Percentiles rank a stretch among this genome's conserved stretches.
These are phyloP conservation scores for Cyclanthera cordifolia DNA, from an alignment of 306 rosid genomes.

Conservation along the genomic window DNA sequence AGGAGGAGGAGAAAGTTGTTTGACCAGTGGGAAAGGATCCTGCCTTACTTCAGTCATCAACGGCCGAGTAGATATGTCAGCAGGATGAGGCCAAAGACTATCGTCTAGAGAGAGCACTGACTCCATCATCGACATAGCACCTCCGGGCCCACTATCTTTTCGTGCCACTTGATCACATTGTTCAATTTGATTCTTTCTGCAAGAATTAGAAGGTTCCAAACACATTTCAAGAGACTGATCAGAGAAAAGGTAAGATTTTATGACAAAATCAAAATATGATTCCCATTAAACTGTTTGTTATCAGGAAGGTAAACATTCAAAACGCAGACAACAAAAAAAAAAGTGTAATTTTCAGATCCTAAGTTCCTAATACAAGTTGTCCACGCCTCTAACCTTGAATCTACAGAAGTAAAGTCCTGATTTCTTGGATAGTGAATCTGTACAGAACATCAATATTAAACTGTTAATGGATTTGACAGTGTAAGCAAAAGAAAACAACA, in stretches of 20 bases:
- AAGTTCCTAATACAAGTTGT: constrained; percentile 7
- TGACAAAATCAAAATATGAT: constrained; percentile 3
- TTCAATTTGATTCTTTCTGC: constrained; percentile 59
- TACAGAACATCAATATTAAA: constrained; percentile 4
- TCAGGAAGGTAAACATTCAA: neutral
- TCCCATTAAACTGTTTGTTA: no score
- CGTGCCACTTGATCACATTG: constrained; percentile 52
- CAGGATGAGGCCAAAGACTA: constrained; percentile 53
- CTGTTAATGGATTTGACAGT: constrained; percentile 6
- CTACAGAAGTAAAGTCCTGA: constrained; percentile 37
- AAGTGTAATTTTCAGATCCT: constrained; percentile 12
- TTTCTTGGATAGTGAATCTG: constrained; percentile 91
- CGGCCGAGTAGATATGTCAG: constrained; percentile 39
- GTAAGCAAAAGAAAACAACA: constrained; percentile 10
- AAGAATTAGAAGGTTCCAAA: constrained; percentile 21
- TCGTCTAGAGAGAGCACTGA: constrained; percentile 82
- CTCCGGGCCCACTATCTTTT: constrained; percentile 45
- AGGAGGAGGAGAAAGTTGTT: constrained; percentile 83
- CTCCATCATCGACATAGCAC: constrained; percentile 53
- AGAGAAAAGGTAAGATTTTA: constrained; percentile 7
- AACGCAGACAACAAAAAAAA: constrained; percentile 6
- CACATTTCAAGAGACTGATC: constrained; percentile 22
- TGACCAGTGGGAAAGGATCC: constrained; percentile 46
- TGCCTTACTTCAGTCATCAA: constrained; percentile 42
- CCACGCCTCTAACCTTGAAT: constrained; percentile 47